Conservation (phyloP, 495 filamentous ascomycete species). For the Cudoniella acicularis region DNA sequence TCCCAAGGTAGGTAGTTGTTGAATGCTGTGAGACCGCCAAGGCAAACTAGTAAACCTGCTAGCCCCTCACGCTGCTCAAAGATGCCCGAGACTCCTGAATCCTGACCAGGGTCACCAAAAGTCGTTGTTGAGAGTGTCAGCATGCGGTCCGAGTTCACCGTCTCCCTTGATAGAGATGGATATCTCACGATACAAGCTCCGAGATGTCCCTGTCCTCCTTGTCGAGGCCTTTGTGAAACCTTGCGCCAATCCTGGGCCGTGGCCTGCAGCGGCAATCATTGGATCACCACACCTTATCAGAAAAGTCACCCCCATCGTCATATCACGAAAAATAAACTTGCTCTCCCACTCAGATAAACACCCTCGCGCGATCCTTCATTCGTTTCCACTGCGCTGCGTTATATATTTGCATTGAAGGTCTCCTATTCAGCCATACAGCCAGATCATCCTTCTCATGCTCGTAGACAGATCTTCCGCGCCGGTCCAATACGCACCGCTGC, state of each 20-base stretch:
- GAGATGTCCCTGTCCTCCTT: not conserved
- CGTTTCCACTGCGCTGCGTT: not conserved
- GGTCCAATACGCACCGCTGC: not conserved
- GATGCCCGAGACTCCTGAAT: not conserved
- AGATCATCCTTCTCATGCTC: not conserved
- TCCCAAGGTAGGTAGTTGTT: too few species aligned
- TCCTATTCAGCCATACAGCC: not conserved
- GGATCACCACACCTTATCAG: too few species aligned
- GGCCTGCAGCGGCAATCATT: too few species aligned
- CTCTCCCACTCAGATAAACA: not conserved
- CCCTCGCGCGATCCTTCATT: not conserved
- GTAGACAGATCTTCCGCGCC: not conserved
- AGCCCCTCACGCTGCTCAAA: not conserved
- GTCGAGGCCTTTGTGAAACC: not conserved
- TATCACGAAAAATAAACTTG: not conserved
- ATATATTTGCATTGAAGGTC: not conserved
- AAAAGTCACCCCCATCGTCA: not conserved
- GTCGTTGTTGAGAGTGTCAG: not conserved
- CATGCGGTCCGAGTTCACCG: slow-evolving; percentile 16
- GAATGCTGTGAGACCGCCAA: too few species aligned
- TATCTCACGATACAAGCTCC: not conserved
- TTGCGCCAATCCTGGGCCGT: not conserved
- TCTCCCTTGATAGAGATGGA: not conserved
- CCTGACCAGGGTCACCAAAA: not conserved
- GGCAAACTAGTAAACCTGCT: not conserved